These are phyloP conservation scores for Carpinus viminea DNA, from an alignment of 306 rosid species.

Conservation along the genomic window DNA sequence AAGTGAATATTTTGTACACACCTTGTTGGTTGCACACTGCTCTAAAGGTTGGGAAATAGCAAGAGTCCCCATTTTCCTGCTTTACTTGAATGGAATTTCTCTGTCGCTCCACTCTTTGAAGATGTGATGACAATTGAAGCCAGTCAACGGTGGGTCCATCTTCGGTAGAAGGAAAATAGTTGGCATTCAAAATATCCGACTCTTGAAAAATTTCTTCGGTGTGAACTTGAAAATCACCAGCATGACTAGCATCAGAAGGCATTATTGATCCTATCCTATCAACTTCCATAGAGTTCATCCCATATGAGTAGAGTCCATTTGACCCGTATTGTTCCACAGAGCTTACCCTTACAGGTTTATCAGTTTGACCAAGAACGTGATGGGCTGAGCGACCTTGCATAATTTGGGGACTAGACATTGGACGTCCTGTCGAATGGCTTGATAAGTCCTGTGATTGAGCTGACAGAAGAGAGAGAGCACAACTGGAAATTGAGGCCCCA, in stretches of 20 bases:
- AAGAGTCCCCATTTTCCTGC: conserved; percentile 47
- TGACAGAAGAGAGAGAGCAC: conserved; percentile 99
- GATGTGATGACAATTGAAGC: conserved; percentile 74
- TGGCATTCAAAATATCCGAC: conserved; percentile 22
- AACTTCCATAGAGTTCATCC: conserved; percentile 33
- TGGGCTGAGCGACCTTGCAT: conserved; percentile 24
- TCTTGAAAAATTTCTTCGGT: conserved; percentile 32
- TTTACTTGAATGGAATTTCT: conserved; percentile 52
- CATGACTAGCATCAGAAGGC: conserved; percentile 28
- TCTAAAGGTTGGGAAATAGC: conserved; percentile 48
- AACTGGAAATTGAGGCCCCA: conserved; percentile 31
- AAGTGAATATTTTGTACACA: conserved; percentile 17
- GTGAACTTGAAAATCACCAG: conserved; percentile 27
- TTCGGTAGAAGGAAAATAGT: conserved; percentile 38
- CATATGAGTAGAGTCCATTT: conserved; percentile 38
- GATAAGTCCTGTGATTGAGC: conserved; percentile 53
- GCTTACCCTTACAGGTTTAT: conserved; percentile 26
- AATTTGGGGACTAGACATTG: conserved; percentile 30
- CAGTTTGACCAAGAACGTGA: conserved; percentile 28
- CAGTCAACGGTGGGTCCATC: conserved; percentile 55
- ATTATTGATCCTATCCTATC: conserved; percentile 34
- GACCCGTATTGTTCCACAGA: conserved; percentile 32
- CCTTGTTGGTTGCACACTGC: conserved; percentile 35
- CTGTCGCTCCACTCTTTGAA: conserved; percentile 75
- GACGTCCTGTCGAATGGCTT: conserved; percentile 33